Percentiles rank a stretch among this genome's conserved stretches.
Evolutionary conservation across 1,284 basidiomycete genomes (phyloP).

Genomic region (Fomitopsis pinicola): DNA sequence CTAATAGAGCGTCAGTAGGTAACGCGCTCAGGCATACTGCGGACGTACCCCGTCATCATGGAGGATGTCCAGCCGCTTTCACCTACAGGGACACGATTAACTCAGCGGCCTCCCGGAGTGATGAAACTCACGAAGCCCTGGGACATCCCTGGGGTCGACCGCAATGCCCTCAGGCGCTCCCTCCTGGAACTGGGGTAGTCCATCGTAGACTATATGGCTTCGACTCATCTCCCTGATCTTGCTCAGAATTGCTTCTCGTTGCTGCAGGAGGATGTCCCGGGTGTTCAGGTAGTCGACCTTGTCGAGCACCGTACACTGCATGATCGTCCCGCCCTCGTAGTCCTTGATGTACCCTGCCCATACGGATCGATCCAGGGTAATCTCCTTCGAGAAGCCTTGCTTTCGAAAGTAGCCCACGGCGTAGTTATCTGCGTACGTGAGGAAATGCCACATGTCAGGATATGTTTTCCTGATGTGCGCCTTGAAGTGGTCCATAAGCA

Average conservation of each 20-base stretch:
- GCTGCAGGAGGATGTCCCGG: constrained; percentile 71
- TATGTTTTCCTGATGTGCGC: constrained; percentile 82
- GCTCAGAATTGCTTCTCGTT: constrained; percentile 85
- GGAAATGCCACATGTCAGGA: constrained; percentile 87
- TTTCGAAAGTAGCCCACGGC: constrained; percentile 99
- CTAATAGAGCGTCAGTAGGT: background rate
- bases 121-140: constrained; percentile 68
- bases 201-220: constrained; percentile 84
- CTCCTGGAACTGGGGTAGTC: constrained; percentile 75
- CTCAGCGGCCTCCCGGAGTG: constrained; percentile 2
- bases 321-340: constrained; percentile 99
- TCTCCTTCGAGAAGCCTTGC: constrained; percentile 98
- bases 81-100: constrained; percentile 35
- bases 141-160: constrained; percentile 74
- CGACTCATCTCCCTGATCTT: constrained; percentile 89
- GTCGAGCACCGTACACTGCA: constrained; percentile 95
- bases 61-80: constrained; percentile 94
- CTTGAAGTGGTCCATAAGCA: constrained; percentile 99
- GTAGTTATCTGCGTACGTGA: constrained; percentile 99
- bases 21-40: background rate
- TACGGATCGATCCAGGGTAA: constrained; percentile 82
- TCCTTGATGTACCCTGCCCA: constrained; percentile 99
- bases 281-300: constrained; percentile 91
- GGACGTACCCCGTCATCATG: constrained; percentile 72
- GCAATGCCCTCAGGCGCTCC: constrained; percentile 41